Evolutionary conservation across 331 rosid genomes (phyloP), one percentile per base, ranked within the genome.

Genomic region (Pyracantha coccinea): DNA sequence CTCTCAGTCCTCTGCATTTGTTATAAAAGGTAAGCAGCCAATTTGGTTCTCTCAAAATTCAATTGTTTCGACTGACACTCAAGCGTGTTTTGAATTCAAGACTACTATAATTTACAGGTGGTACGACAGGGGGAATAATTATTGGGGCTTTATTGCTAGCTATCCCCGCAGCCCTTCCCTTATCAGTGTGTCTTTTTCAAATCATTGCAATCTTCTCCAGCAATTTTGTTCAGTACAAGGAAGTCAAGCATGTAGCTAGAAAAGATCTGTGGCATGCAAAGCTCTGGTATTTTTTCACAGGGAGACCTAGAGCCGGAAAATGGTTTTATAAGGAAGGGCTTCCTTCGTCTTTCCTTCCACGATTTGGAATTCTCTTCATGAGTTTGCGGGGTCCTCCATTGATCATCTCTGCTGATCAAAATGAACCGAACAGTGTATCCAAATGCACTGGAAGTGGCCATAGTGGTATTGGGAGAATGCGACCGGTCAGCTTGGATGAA

Each of bases 1-100:
- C 81, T 82, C 90, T 83, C 92, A 90, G 83, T 88, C 90, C 67
- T 83, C 90, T 52, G 59, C 87, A 9, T 90, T 84, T 78, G 74
- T 81, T 25, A 81, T 90, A 68, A 80, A 82, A 75, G 92, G 96
- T 79, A 58, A 64, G 61, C 13, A 12, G 32, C 52, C 38, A 44
- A 41, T 25, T 45, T 14, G 14, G 12, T 55, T 38, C 59, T 57
- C 71, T 71, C 23, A 57, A 63, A 38, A 35, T 55, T 35, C 68
- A n/a, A 47, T 72, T 58, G 66, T 23, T 70, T 58, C 38, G 2
- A 47, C 55, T 17, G 19, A 23, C 58, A 61, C 54, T 71, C 31
- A 24, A 59, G 63, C 38, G 72, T 53, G 27, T 71, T 45, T 59
- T 63, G 20, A 62, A 74, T 77, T 35, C 47, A 28, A 78, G 63